Evolutionary conservation across 164 flowering plant genomes (phyloP), one percentile per base, ranked within the genome.

Genomic region (Sedum album): DNA sequence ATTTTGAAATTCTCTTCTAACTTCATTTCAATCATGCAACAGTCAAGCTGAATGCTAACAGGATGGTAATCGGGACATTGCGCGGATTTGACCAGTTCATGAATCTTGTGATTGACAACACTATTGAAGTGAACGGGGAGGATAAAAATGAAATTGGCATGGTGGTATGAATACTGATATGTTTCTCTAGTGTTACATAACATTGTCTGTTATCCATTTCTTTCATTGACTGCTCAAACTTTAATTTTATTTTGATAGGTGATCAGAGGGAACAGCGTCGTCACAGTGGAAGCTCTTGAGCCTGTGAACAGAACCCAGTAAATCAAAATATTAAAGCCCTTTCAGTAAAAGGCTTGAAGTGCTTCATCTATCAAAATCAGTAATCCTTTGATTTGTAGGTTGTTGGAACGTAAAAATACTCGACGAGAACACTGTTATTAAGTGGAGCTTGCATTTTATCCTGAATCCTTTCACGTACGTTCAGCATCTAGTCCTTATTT

Each of bases 21-120:
- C 46, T 26, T 65, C 31, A 65, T 26, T 41, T 51, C 17, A 11
- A 70, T 25, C 74, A 0, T 70, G 15, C 67, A 79, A 81, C 85
- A 85, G 94, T 87, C 69, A 87, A 87, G 79, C 79, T 87, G 71
- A 84, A 87, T 76, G 92, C 92, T 1, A 87, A 87, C 69, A 69
- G 92, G 65, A 78, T 84, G 86, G 84, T 87, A 36, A 79, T 81
- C 71, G 92, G 92, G 28, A 84, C 88, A 0, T 87, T 87, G 48
- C 89, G 92, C 60, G 89, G 92, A 21, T 87, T 85, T 68, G 92
- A 87, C 69, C 92, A 87, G 77, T 87, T 87, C 60, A 87, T 87
- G 92, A 87, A 87, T 75, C 75, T 86, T 67, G 91, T 88, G 73
- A 66, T 86, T 21, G 94, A 88, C 76, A 86, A 84, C 81, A 86